These are phyloP conservation scores for Rehmannia glutinosa DNA, from an alignment of 257 asterid species.

Conservation along the genomic window DNA sequence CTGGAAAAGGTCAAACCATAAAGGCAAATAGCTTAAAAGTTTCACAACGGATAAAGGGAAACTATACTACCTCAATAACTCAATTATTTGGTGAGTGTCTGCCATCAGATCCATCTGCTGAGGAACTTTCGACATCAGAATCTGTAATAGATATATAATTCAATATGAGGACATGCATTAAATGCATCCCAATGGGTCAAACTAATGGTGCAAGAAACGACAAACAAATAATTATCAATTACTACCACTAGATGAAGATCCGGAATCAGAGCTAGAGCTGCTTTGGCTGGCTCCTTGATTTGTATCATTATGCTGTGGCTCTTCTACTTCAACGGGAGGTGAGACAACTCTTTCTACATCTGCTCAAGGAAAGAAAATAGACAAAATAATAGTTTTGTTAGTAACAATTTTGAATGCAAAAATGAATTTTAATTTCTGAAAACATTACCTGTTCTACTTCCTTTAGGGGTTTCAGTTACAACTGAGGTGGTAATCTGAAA, in stretches of 20 bases:
- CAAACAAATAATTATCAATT: constrained; percentile 11
- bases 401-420: not conserved
- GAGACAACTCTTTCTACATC: constrained; percentile 41
- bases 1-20: constrained; percentile 9
- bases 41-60: no score
- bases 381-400: constrained; percentile 2
- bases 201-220: not conserved
- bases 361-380: constrained; percentile 21
- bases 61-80: constrained; percentile 36
- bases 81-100: constrained; percentile 39
- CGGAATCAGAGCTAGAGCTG: constrained; percentile 59
- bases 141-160: constrained; percentile 34
- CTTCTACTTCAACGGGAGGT: constrained; percentile 42
- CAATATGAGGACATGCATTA: constrained; percentile 19
- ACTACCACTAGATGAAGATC: constrained; percentile 68
- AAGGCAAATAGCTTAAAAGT: constrained; percentile 4
- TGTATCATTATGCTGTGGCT: constrained; percentile 32
- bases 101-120: constrained; percentile 61
- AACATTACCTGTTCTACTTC: constrained; percentile 44
- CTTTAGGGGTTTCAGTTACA: constrained; percentile 42
- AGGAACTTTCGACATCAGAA: constrained; percentile 71
- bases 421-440: not conserved
- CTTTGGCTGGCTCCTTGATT: constrained; percentile 42
- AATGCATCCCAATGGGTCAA: not conserved
- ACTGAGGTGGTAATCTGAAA: constrained; percentile 38